phyloP scores from a whole-genome alignment of 345 rosid species.

The Syzygium jambos region DNA sequence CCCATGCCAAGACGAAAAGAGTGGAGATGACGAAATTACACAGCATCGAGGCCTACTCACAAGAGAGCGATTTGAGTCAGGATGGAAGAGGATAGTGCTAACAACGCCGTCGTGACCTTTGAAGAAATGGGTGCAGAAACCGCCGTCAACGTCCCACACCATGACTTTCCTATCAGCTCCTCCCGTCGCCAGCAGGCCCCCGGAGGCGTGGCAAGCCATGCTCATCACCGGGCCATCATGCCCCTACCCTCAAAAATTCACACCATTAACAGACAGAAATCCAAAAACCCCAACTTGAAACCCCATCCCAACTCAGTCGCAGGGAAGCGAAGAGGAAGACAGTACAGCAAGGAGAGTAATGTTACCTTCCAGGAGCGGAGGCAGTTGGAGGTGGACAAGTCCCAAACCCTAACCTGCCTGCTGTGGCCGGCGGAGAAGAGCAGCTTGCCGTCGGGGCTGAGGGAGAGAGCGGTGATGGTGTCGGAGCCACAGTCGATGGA shows the following conservation, averaged over 20 bases:
- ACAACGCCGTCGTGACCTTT: slow-evolving; percentile 94
- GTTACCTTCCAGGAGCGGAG: slow-evolving; percentile 89
- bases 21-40: not conserved
- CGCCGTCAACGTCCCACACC: slow-evolving; percentile 98
- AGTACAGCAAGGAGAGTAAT: not conserved
- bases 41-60: slow-evolving; percentile 33
- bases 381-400: slow-evolving; percentile 61
- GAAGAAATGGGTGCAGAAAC: slow-evolving; percentile 91
- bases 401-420: slow-evolving; percentile 89
- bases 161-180: slow-evolving; percentile 98
- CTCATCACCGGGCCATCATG: slow-evolving; percentile 91
- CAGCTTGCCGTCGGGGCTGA: slow-evolving; percentile 71
- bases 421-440: slow-evolving; percentile 93
- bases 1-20: not conserved
- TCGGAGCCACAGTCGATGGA: slow-evolving; percentile 66
- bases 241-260: slow-evolving; percentile 36
- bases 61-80: slow-evolving; percentile 44
- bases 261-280: not conserved
- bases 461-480: slow-evolving; percentile 63
- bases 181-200: slow-evolving; percentile 90
- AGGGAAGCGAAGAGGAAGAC: not conserved
- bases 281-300: not conserved
- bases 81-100: slow-evolving; percentile 70
- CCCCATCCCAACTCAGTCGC: not conserved
- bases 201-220: slow-evolving; percentile 91